Evolutionary conservation across 768 basidiomycete genomes (phyloP).

Genomic region (Lactifluus pinguis): DNA sequence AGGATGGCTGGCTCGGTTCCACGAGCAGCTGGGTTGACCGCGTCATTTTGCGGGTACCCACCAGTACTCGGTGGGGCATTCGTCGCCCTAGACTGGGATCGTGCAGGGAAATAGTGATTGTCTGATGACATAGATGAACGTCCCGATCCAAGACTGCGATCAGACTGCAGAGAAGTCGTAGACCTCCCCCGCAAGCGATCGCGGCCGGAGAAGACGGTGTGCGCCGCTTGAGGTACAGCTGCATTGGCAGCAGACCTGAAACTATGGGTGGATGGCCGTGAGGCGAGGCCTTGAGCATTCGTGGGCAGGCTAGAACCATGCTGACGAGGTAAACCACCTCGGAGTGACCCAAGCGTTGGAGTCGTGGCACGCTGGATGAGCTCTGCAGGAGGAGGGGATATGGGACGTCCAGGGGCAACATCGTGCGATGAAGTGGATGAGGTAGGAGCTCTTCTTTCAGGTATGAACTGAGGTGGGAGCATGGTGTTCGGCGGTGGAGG

Average conservation of each 20-base stretch:
- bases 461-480: constrained; percentile 71
- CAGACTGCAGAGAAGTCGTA: constrained; percentile 60
- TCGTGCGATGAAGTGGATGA: constrained; percentile 41
- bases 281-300: constrained; percentile 52
- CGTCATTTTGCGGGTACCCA: constrained; percentile 24
- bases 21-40: constrained; percentile 14
- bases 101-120: constrained; percentile 42
- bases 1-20: constrained; percentile 82
- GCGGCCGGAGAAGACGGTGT: constrained; percentile 27
- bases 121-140: constrained; percentile 81
- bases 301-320: constrained; percentile 75
- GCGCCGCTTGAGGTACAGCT: constrained; percentile 39
- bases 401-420: constrained; percentile 74
- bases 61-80: constrained; percentile 38
- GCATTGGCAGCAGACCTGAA: constrained; percentile 69
- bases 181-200: constrained; percentile 54
- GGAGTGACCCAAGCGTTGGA: constrained; percentile 61
- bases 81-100: constrained; percentile 27
- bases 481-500: constrained; percentile 60
- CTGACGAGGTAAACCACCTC: constrained; percentile 46
- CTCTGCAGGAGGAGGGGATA: constrained; percentile 87
- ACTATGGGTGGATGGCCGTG: constrained; percentile 71
- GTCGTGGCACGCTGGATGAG: constrained; percentile 89
- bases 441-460: constrained; percentile 48
- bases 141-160: constrained; percentile 58